Percentiles rank a stretch among this genome's conserved stretches.
Evolutionary conservation across 176 grass and related monocot genomes (phyloP).

Genomic region (Areca catechu): DNA sequence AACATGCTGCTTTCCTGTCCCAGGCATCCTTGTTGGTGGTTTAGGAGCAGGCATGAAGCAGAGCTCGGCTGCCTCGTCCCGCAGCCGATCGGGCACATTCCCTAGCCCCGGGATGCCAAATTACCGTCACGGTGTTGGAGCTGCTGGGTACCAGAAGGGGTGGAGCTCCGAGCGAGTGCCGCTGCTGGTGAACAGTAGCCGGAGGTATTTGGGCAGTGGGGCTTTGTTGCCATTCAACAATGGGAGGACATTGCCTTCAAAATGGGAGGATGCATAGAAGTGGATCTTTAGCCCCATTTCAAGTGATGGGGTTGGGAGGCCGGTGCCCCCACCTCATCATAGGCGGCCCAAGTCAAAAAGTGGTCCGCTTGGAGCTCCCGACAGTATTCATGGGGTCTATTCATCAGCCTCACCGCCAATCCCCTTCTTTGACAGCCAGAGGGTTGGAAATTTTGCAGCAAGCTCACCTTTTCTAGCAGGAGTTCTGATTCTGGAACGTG

Average conservation of each 20-base stretch:
- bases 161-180: constrained; percentile 96
- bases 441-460: constrained; percentile 44
- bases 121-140: constrained; percentile 56
- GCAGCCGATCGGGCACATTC: constrained; percentile 83
- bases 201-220: too few species aligned
- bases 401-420: constrained; percentile 41
- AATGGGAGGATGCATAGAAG: too few species aligned
- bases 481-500: constrained; percentile 55
- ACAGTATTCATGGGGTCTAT: constrained; percentile 33
- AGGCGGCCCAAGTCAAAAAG: too few species aligned
- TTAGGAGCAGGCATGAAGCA: too few species aligned
- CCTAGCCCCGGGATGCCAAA: constrained; percentile 77
- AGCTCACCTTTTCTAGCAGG: constrained; percentile 82
- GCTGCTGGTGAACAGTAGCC: constrained; percentile 29
- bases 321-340: too few species aligned
- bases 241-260: too few species aligned
- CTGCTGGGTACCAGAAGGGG: constrained; percentile 63
- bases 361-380: constrained; percentile 54
- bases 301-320: too few species aligned
- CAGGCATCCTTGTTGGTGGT: too few species aligned
- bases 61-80: constrained; percentile 56
- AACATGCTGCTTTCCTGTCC: too few species aligned
- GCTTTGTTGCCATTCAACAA: too few species aligned
- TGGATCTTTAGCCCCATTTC: too few species aligned
- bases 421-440: constrained; percentile 54